Percentiles rank a stretch among this genome's conserved stretches.
Conservation (phyloP, 176 grass and related monocot species). For the Tuctoria greenei region DNA sequence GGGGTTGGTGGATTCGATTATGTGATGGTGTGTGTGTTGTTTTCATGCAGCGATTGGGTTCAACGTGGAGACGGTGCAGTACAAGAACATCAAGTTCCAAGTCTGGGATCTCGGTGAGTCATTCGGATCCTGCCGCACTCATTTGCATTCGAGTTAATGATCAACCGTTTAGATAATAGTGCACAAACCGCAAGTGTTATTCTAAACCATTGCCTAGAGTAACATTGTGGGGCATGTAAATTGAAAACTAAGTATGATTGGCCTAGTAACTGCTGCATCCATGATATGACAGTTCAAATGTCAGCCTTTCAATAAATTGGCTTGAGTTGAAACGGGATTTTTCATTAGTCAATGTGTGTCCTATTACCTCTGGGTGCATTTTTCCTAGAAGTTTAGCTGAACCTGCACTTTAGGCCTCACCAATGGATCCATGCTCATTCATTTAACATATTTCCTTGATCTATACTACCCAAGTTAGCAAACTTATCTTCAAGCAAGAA, state of each 20-base stretch:
- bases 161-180: background rate
- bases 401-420: background rate
- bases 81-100: constrained; percentile 98
- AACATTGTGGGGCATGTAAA: background rate
- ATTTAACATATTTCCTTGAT: background rate
- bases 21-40: constrained; percentile 18
- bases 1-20: constrained; percentile 4
- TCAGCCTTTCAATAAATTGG: background rate
- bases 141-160: background rate
- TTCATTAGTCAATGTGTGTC: background rate
- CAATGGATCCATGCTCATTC: background rate
- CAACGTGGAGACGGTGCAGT: constrained; percentile 98
- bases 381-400: background rate
- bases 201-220: background rate
- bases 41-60: constrained; percentile 86
- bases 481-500: background rate
- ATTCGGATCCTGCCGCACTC: background rate
- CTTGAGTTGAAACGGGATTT: background rate
- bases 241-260: background rate
- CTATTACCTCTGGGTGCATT: background rate
- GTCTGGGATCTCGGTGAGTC: constrained; percentile 95
- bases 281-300: background rate
- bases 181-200: background rate
- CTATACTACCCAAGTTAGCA: background rate
- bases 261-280: background rate